phyloP scores from a whole-genome alignment of 495 filamentous ascomycete species.

The Podospora appendiculata region DNA sequence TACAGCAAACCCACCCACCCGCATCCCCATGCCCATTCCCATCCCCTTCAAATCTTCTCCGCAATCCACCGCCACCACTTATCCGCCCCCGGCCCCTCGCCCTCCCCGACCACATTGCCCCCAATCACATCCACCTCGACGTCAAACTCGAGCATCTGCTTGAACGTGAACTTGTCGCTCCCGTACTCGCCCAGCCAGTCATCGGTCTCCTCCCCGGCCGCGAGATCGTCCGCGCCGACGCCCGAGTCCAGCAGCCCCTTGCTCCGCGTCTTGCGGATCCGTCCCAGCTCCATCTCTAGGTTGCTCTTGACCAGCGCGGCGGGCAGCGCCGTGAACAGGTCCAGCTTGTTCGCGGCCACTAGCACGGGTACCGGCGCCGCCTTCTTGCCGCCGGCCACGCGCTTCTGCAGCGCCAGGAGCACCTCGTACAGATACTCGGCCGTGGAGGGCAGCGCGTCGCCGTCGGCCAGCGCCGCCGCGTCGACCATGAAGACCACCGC shows the following conservation, averaged over 20 bases:
- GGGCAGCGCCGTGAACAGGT: constrained; percentile 89
- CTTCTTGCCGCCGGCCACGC: constrained; percentile 46
- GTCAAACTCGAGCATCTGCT: constrained; percentile 72
- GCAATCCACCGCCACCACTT: constrained; percentile 87
- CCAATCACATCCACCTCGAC: constrained; percentile 71
- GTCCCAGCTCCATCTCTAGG: constrained; percentile 75
- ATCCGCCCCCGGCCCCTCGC: constrained; percentile 58
- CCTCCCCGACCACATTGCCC: constrained; percentile 68
- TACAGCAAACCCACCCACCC: too few species aligned
- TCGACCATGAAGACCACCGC: constrained; percentile 88
- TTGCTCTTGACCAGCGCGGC: constrained; percentile 64
- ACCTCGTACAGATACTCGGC: constrained; percentile 73
- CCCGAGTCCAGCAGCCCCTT: constrained; percentile 77
- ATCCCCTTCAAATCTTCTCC: constrained; percentile 14
- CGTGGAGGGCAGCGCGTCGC: constrained; percentile 27
- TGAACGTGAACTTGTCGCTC: constrained; percentile 69
- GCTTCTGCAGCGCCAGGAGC: constrained; percentile 71
- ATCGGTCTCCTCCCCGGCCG: constrained; percentile 54
- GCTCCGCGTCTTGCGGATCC: constrained; percentile 66
- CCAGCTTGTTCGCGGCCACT: constrained; percentile 88
- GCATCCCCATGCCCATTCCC: too few species aligned
- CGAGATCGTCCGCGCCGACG: constrained; percentile 44
- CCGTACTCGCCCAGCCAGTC: constrained; percentile 77
- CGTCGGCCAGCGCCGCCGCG: constrained; percentile 60
- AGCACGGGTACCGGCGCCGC: constrained; percentile 63